Conservation (phyloP, 805 yeast species). For the Candida sakaeoensis region DNA sequence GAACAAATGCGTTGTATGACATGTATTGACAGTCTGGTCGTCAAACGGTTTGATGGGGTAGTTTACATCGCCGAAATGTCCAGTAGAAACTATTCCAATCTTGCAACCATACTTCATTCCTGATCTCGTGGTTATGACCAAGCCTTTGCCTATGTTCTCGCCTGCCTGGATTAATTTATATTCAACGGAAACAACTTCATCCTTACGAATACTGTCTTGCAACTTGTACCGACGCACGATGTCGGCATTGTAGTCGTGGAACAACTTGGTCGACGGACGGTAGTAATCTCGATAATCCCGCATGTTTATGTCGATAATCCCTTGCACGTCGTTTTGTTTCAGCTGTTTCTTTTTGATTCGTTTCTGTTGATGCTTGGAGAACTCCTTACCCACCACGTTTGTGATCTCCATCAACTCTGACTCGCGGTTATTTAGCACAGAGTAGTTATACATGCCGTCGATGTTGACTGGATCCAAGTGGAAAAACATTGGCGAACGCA, state of each 20-base stretch:
- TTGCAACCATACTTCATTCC: conserved; percentile 33
- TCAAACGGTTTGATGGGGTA: conserved; percentile 25
- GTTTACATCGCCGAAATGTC: conserved; percentile 33
- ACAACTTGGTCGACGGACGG: conserved; percentile 39
- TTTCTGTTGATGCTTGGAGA: conserved; percentile 40
- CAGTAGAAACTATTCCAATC: conserved; percentile 31
- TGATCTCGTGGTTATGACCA: conserved; percentile 25
- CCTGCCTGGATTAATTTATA: conserved; percentile 22
- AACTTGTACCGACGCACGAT: conserved; percentile 31
- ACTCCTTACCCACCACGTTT: conserved; percentile 43
- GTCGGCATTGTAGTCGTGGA: conserved; percentile 36
- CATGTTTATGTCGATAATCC: conserved; percentile 40
- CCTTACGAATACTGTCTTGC: conserved; percentile 25
- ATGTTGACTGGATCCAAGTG: conserved; percentile 44
- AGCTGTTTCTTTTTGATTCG: conserved; percentile 17
- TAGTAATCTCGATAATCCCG: conserved; percentile 43
- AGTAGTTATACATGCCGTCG: conserved; percentile 42
- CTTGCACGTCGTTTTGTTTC: conserved; percentile 23
- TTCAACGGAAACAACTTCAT: conserved; percentile 28
- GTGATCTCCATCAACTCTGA: conserved; percentile 37
- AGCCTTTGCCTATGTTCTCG: conserved; percentile 26
- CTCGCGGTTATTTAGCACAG: conserved; percentile 29
- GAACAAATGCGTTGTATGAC: conserved; percentile 38
- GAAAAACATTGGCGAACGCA: conserved; percentile 47
- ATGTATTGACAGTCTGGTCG: conserved; percentile 21